Base-by-base conservation (phyloP, 805 yeast genomes). In the Grigorovia jiainica region DNA sequence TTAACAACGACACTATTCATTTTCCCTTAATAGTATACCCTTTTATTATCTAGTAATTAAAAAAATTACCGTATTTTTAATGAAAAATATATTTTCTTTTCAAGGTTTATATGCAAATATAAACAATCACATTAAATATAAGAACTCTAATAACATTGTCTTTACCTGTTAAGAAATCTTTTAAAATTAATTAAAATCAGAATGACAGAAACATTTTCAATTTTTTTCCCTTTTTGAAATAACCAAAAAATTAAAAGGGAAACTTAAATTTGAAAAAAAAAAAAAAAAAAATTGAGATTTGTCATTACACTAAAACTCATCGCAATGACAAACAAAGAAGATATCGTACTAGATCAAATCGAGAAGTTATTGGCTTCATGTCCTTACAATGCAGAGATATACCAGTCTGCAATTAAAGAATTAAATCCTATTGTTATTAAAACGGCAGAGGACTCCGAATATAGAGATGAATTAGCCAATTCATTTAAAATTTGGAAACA, bases 401-500 rank as follows among this genome's bases (percentile, higher is more conserved):
- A 46, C 20, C 21, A 41, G n/a, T 32, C 18, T 13, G 37, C 30
- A 6, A 10, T 48, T 7, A 30, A 39, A 5, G 31, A 41, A 5
- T 38, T 58, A 24, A 53, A 50, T 36, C 53, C 50, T 1, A 38
- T 56, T 7, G 61, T 59, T 2, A 45, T 47, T n/a, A 43, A 41
- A 24, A 41, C 60, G n/a, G 48, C 58, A 11, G 48, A 48, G 19
- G 56, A 63, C 42, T 61, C 57, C 25, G 34, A 29, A 0, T 52
- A 56, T 17, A 52, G 67, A 37, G 41, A 43, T 3, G 29, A 44
- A 4, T 39, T 65, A 19, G 55, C 66, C 3, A 38, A 43, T 8
- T 49, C 59, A 4, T 46, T 46, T 34, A 40, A 40, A 5, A 18
- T 58, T 9, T 66, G 69, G 68, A 42, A 51, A 21, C 35, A 48